Evolutionary conservation across 2,329 filamentous ascomycete genomes (phyloP), one percentile per base, ranked within the genome.

Genomic region (Talaromyces marneffei): DNA sequence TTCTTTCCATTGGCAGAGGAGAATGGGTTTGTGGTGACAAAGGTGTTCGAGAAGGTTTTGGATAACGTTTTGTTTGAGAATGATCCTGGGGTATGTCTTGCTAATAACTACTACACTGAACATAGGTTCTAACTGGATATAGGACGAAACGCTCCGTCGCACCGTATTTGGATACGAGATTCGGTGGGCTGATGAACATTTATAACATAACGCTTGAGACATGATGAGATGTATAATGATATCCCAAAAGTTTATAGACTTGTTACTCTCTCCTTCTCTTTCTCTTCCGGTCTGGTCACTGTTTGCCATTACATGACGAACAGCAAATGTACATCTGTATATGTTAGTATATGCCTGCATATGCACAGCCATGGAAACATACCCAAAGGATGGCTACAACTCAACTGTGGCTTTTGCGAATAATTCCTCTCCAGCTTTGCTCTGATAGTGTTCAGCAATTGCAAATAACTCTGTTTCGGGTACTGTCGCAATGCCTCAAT

Each of bases 371-470:
- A n/a, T 9, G 7, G 33, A 18, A 18, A 52, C 54, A 79, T 85
- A 97, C 93, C 92, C 70, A 99, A 81, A 33, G 94, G 94, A 78
- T 99, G 94, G 76, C 92, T 96, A 78, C 91, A 95, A 71, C 92
- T 97, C 66, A 99, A 80, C 80, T 99, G 94, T 60, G 94, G 94
- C 80, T 96, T 96, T 78, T 99, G 94, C 2, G 85, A 85, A 75
- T 99, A 99, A 75, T 94, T 93, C 20, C 86, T 87, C 67, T 90
- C 82, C 59, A 99, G 82, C 71, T 97, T 87, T 63, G 95, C 91
- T 60, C 94, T 89, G 70, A 99, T 92, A 75, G 87, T 94, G 80
- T 97, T 97, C 66, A 99, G 83, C 57, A 99, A 81, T 79, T 96
- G 87, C 60, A 97, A 87, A 71, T 99, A 99, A 78, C 89, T 96